phyloP scores from a whole-genome alignment of 75 land plant species.

The Selaginella moellendorffii region DNA sequence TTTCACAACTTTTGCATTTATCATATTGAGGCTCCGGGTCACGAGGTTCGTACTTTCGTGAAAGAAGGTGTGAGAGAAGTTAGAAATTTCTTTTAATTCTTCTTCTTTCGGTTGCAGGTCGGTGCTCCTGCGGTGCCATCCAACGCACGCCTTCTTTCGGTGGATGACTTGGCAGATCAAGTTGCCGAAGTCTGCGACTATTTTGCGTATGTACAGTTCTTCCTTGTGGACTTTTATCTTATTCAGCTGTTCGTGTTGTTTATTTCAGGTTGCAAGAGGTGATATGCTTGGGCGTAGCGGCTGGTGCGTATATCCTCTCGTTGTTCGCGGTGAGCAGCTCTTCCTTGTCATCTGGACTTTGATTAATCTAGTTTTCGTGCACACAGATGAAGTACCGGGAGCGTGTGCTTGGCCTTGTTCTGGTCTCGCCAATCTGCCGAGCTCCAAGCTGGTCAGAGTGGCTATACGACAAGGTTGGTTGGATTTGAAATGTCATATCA shows the following conservation, averaged over 20 bases:
- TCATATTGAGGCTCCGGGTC: conserved; percentile 84
- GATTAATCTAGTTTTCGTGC: not conserved
- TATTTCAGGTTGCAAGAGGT: conserved; percentile 54
- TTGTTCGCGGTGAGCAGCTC: conserved; percentile 53
- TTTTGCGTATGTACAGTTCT: conserved; percentile 39
- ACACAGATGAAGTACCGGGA: conserved; percentile 60
- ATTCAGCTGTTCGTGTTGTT: not conserved
- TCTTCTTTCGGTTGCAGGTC: conserved; percentile 32
- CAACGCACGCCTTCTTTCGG: conserved; percentile 35
- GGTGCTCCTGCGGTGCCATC: conserved; percentile 61
- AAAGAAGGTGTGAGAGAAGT: not conserved
- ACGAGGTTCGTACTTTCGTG: conserved; percentile 45
- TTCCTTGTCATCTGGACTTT: not conserved
- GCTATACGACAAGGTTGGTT: conserved; percentile 71
- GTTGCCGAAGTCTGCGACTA: conserved; percentile 69
- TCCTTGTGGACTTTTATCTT: not conserved
- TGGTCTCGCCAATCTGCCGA: conserved; percentile 79
- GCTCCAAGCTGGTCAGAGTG: conserved; percentile 89
- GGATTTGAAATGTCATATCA: too few species aligned
- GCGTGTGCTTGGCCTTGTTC: conserved; percentile 67
- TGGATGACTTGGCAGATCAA: conserved; percentile 79
- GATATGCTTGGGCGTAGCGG: conserved; percentile 83
- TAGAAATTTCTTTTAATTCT: not conserved
- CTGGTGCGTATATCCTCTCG: conserved; percentile 84
- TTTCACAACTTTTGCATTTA: conserved; percentile 90